Conservation (phyloP, 106 monocot genomes). For the Cymbidium sinense region DNA sequence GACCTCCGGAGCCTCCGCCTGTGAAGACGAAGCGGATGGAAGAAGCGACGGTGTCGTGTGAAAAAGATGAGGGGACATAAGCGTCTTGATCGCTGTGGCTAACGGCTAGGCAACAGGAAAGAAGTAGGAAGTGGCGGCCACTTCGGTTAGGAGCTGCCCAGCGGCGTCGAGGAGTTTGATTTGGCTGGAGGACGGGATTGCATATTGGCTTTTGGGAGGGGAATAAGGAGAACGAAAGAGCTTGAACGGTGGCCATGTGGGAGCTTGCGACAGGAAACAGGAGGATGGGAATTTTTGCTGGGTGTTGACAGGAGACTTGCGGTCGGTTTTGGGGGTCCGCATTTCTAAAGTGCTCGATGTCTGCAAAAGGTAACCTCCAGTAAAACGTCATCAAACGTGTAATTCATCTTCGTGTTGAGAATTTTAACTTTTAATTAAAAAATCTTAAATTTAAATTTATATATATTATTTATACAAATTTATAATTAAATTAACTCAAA, state of each 20-base stretch:
- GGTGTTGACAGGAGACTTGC: too few species aligned
- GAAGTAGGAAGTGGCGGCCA: neutral
- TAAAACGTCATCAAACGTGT: too few species aligned
- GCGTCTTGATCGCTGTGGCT: neutral
- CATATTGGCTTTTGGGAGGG: neutral
- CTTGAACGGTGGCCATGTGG: neutral
- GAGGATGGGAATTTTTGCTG: too few species aligned
- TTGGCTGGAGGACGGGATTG: neutral
- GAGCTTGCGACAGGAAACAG: neutral
- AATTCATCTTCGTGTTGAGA: too few species aligned
- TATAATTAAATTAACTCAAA: too few species aligned
- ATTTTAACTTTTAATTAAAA: too few species aligned
- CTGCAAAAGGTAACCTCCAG: too few species aligned
- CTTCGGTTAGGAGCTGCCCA: neutral
- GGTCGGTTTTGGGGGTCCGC: too few species aligned
- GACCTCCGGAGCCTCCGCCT: conserved; percentile 59
- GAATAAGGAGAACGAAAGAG: neutral
- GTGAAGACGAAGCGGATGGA: conserved; percentile 44
- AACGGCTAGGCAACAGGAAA: conserved; percentile 9
- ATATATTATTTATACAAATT: too few species aligned
- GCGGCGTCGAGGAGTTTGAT: neutral
- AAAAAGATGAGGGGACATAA: neutral
- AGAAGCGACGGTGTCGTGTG: neutral
- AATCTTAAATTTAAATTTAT: too few species aligned
- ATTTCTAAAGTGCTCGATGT: too few species aligned